A percentile compares a stretch with the other conserved stretches of the same genome.
Conservation (phyloP, 179 eudicot genomes). For the Beta lomatogona region DNA sequence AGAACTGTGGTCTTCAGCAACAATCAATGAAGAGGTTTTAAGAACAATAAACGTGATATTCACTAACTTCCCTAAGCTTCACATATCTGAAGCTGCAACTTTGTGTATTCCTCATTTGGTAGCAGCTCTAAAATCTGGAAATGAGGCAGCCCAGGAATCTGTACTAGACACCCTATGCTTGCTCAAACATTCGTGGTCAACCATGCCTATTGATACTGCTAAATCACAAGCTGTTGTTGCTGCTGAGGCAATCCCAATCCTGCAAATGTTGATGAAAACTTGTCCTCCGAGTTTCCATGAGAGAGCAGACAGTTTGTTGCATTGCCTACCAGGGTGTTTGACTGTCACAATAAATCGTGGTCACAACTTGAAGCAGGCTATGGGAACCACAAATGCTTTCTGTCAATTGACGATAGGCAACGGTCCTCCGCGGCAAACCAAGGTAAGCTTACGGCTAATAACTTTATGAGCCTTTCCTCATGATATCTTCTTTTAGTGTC, state of each 20-base stretch:
- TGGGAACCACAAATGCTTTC: constrained; percentile 87
- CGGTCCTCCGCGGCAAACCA: constrained; percentile 78
- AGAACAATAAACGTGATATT: constrained; percentile 87
- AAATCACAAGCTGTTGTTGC: constrained; percentile 97
- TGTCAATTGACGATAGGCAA: constrained; percentile 96
- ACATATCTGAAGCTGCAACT: constrained; percentile 82
- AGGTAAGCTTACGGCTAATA: constrained; percentile 45
- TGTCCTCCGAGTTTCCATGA: constrained; percentile 99
- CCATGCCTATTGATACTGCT: constrained; percentile 68
- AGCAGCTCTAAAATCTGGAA: constrained; percentile 81
- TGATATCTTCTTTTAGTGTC: neutral
- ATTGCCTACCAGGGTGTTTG: constrained; percentile 93
- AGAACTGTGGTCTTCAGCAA: constrained; percentile 93
- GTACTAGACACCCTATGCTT: constrained; percentile 90
- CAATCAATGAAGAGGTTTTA: constrained; percentile 83
- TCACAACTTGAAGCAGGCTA: constrained; percentile 88
- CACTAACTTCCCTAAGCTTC: constrained; percentile 95
- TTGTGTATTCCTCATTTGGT: constrained; percentile 96
- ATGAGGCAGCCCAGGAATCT: constrained; percentile 97
- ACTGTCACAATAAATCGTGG: constrained; percentile 94
- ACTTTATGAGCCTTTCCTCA: neutral
- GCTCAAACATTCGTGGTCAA: constrained; percentile 98
- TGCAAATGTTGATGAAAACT: constrained; percentile 88
- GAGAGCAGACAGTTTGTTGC: constrained; percentile 87
- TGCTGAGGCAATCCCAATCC: constrained; percentile 92